Base-by-base conservation (phyloP, 331 rosid genomes). In the Acacia pycnantha region DNA sequence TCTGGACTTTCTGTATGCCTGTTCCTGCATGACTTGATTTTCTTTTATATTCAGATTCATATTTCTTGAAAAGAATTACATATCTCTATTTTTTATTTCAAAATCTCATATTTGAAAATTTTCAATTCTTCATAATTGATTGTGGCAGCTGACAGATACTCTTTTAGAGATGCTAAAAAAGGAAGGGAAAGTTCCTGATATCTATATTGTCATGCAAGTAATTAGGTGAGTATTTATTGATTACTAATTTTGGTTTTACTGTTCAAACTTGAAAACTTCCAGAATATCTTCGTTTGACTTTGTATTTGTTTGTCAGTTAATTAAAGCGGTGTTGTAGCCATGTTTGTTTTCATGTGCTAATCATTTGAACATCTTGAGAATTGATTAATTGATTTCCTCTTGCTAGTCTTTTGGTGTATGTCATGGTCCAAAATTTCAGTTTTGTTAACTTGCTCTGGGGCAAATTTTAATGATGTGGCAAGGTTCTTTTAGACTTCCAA, bases 91-190 rank as follows among this genome's bases (percentile, higher is more conserved):
- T 31, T 18, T 56, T 58, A 44, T 81, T 73, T 40, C 72, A 56
- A 81, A 31, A 19, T 70, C 24, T 77, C 29, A 35, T 8, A 19
- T 78, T 77, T 62, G 70, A 62, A 77, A 37, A 64, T 37, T 54
- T 66, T 77, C 24, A 11, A 73, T 62, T 53, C 37, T 22, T 82
- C 64, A 68, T 82, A 74, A 68, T 82, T 74, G 65, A 86, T 82
- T 19, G 22, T 43, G 86, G 71, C 83, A 96, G 99, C 86, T 94
- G 85, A 90, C 87, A 87, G 97, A 92, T 51, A 71, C 86, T 69
- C 94, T 96, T 72, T 70, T 81, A 80, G 93, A 92, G 77, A 87
- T 92, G 95, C 88, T 96, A 72, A 78, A 88, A 83, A 91, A 89
- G 84, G 94, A 93, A 13, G 91, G 88, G 37, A 93, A 67, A 87